Evolutionary conservation across 306 rosid species (phyloP).

Genomic region (Begonia loranthoides): DNA sequence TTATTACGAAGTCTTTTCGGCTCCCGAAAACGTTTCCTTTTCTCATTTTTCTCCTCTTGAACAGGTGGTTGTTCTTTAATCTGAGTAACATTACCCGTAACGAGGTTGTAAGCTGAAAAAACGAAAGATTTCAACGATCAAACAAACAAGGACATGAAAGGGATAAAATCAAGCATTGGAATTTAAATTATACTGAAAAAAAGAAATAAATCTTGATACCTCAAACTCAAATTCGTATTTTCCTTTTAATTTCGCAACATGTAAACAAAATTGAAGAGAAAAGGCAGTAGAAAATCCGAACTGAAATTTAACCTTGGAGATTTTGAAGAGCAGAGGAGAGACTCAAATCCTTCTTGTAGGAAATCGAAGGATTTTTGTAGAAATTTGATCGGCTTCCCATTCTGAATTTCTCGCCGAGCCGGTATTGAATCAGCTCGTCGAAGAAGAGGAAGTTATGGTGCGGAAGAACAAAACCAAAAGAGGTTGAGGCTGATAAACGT

Average conservation of each 20-base stretch:
- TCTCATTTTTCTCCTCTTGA: slow-evolving; percentile 1
- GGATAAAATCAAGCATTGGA: not conserved
- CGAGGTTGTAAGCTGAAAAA: slow-evolving; percentile 57
- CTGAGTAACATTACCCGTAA: slow-evolving; percentile 41
- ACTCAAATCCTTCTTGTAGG: slow-evolving; percentile 58
- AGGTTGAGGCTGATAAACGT: no score
- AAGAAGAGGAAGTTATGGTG: no score
- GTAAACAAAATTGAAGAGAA: not conserved
- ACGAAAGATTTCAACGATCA: not conserved
- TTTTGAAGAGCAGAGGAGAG: slow-evolving; percentile 63
- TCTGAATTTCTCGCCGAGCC: not conserved
- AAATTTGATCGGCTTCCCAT: slow-evolving; percentile 62
- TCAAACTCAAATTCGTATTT: no score
- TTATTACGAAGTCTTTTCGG: slow-evolving; percentile 10
- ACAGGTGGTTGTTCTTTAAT: slow-evolving; percentile 12
- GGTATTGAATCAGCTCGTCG: no score
- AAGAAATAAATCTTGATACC: not conserved
- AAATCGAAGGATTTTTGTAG: slow-evolving; percentile 62
- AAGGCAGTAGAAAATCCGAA: not conserved
- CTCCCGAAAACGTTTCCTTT: slow-evolving; percentile 34
- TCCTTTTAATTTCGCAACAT: not conserved
- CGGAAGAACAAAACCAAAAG: no score
- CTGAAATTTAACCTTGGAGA: slow-evolving; percentile 26
- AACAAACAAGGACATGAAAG: not conserved
- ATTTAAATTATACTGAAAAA: slow-evolving; percentile 1